Evolutionary conservation across 2,329 filamentous ascomycete species (phyloP), one percentile per base, ranked within the genome.

Genomic region (Fulvia fulva): DNA sequence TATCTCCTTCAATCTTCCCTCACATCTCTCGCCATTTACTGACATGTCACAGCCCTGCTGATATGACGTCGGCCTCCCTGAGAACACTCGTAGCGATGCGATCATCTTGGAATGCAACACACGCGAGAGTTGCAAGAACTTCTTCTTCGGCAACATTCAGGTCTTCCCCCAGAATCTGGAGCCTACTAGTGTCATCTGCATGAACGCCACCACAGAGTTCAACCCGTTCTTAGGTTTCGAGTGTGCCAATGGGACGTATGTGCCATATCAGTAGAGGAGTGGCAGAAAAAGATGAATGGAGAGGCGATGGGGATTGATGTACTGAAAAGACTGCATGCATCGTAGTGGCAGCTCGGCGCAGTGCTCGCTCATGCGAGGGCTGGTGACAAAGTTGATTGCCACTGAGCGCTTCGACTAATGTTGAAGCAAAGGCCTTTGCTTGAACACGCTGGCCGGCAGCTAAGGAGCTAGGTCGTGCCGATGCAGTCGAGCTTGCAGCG

Each of bases 71-170:
- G 75, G 76, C 2, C 65, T 78, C 0, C 66, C 71, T 0, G 65
- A 73, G 30, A 64, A 77, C 25, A 70, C 71, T 8, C 75, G 77
- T 51, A 77, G 73, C 1, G 75, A 78, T 58, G 70, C 73, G 9
- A 65, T 77, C 34, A 73, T 78, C 34, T 65, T 78, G 22, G 74
- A 77, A 59, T 77, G 76, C 58, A 76, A 76, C 57, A 75, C 73
- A 2, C 63, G 71, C 9, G 65, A 61, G 4, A 77, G 74, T 2
- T 78, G 76, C 65, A 55, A 55, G 51, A 65, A 67, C 56, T 69
- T 70, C 45, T 34, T 59, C 56, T 58, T 63, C n/a, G 55, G 47
- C 11, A 59, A 62, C 37, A 66, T 68, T 34, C 37, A 70, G 54
- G 21, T 68, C 26, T 59, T 60, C 26, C 66, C 66, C 45, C 61